Conservation (phyloP, 306 rosid species). For the Gleditsia sinensis region DNA sequence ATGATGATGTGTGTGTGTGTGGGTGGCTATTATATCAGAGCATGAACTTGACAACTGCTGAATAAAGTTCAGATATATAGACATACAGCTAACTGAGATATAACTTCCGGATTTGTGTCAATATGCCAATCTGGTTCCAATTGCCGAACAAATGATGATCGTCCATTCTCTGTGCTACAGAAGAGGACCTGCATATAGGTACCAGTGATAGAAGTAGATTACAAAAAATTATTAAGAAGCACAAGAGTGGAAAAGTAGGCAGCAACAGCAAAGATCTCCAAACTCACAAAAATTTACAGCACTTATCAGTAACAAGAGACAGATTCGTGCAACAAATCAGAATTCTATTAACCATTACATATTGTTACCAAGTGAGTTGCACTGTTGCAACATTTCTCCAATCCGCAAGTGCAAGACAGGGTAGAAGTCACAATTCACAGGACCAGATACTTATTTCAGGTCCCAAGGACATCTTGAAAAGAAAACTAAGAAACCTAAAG, state of each 20-base stretch:
- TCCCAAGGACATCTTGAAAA: not conserved
- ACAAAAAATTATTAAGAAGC: not conserved
- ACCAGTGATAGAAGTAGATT: not conserved
- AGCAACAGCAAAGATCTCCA: not conserved
- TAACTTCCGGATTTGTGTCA: conserved; percentile 71
- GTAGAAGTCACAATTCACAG: not conserved
- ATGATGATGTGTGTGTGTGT: no score
- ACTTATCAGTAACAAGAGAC: not conserved
- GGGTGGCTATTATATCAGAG: no score
- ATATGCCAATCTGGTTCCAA: conserved; percentile 92
- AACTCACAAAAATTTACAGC: not conserved
- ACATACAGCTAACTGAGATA: conserved; percentile 65
- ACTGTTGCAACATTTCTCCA: not conserved
- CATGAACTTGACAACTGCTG: not conserved
- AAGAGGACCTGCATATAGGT: conserved; percentile 68
- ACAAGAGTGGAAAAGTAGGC: not conserved
- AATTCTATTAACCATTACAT: not conserved
- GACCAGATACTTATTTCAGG: conserved; percentile 6
- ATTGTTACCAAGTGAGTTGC: not conserved
- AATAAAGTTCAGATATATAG: conserved; percentile 6
- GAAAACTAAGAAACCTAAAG: not conserved
- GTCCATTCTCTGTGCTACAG: conserved; percentile 73
- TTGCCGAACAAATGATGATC: conserved; percentile 77
- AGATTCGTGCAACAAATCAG: conserved; percentile 2
- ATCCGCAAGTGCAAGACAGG: not conserved